These are phyloP conservation scores for Aspergillus intermedius DNA, from an alignment of 2,329 filamentous ascomycete species.

Conservation along the genomic window DNA sequence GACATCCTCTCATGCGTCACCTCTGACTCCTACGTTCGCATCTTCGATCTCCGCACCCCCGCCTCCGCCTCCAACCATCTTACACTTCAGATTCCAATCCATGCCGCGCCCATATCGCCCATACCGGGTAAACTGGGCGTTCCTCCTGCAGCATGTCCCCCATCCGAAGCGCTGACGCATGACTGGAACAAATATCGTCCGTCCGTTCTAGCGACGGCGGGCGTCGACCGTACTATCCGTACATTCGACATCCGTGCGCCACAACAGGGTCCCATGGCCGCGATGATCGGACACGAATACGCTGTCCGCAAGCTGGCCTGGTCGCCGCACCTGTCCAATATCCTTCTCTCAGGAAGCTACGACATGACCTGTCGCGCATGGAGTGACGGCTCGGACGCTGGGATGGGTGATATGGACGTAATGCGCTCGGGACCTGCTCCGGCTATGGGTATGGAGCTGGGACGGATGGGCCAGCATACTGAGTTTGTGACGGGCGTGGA, in stretches of 20 bases:
- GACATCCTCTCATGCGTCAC: constrained; percentile 80
- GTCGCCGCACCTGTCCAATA: constrained; percentile 88
- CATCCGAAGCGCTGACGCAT: constrained; percentile 81
- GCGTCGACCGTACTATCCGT: constrained; percentile 79
- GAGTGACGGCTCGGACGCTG: constrained; percentile 63
- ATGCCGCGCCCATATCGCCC: constrained; percentile 55
- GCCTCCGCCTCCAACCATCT: constrained; percentile 83
- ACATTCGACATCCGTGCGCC: constrained; percentile 86
- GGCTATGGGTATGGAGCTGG: constrained; percentile 62
- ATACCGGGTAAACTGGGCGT: constrained; percentile 31
- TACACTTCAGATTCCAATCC: constrained; percentile 73
- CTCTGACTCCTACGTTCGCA: constrained; percentile 78
- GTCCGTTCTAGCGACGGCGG: constrained; percentile 75
- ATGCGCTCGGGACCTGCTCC: constrained; percentile 37
- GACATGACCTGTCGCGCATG: constrained; percentile 97
- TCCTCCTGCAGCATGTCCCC: constrained; percentile 44
- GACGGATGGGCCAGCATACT: constrained; percentile 84
- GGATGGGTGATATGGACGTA: constrained; percentile 28
- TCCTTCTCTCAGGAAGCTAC: constrained; percentile 84
- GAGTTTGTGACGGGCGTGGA: constrained; percentile 96
- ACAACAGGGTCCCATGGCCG: constrained; percentile 60
- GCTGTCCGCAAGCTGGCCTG: constrained; percentile 79
- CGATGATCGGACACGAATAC: constrained; percentile 83
- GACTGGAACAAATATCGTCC: constrained; percentile 99
- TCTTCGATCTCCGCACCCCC: constrained; percentile 88